Evolutionary conservation across 1,284 basidiomycete species (phyloP).

Genomic region (Puccinia polysora): DNA sequence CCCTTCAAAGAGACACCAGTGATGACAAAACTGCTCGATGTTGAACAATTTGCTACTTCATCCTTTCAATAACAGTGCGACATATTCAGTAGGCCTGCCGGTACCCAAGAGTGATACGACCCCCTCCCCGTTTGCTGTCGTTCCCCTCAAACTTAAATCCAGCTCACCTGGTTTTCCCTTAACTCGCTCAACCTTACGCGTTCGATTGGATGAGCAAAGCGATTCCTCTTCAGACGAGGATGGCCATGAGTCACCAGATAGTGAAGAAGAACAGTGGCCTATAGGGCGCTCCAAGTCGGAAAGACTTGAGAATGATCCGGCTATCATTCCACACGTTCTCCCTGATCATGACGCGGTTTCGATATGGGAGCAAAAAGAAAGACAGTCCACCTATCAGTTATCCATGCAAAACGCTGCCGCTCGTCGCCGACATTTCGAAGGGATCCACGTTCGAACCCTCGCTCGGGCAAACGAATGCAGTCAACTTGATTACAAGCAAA

Average conservation of each 20-base stretch:
- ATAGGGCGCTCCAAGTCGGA: slow-evolving; percentile 9
- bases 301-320: neutral
- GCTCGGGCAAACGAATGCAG: slow-evolving; percentile 15
- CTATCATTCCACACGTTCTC: slow-evolving; percentile 11
- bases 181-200: slow-evolving; percentile 10
- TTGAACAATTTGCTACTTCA: neutral
- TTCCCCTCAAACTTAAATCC: neutral
- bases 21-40: no score
- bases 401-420: slow-evolving; percentile 20
- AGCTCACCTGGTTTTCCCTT: slow-evolving; percentile 11
- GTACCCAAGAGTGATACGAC: slow-evolving; percentile 29
- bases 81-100: slow-evolving; percentile 2
- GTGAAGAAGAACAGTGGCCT: slow-evolving; percentile 40
- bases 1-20: neutral
- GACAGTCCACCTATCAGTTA: slow-evolving; percentile 28
- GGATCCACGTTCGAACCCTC: slow-evolving; percentile 19
- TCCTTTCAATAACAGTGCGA: neutral
- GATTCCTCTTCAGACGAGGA: slow-evolving; percentile 7
- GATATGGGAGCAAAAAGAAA: slow-evolving; percentile 28
- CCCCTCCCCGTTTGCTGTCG: slow-evolving; percentile 30
- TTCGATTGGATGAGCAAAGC: slow-evolving; percentile 15
- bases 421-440: slow-evolving; percentile 33
- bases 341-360: slow-evolving; percentile 33
- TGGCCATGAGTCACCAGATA: slow-evolving; percentile 12
- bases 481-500: slow-evolving; percentile 21